These are phyloP conservation scores for Tephrocybe sp. DNA, from an alignment of 768 basidiomycete species.

Conservation along the genomic window DNA sequence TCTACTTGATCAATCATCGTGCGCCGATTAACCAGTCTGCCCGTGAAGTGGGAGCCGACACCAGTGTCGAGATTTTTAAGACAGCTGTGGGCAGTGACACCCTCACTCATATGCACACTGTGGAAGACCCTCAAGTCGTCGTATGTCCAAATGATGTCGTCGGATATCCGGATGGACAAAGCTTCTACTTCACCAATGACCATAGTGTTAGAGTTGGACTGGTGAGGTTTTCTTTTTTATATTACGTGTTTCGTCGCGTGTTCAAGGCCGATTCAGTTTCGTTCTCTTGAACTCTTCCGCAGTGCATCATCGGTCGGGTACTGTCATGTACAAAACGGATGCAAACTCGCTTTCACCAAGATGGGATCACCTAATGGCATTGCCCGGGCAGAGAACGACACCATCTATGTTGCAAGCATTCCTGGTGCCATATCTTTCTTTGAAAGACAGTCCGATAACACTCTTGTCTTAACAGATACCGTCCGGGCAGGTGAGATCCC, in stretches of 20 bases:
- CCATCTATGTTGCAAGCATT: conserved; percentile 56
- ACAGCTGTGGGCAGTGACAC: conserved; percentile 41
- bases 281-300: conserved; percentile 24
- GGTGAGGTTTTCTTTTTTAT: conserved; percentile 33
- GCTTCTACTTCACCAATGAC: conserved; percentile 73
- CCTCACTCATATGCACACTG: conserved; percentile 54
- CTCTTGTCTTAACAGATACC: conserved; percentile 50
- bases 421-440: conserved; percentile 48
- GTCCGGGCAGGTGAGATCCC: conserved; percentile 47
- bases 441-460: conserved; percentile 57
- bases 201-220: conserved; percentile 49
- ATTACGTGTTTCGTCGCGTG: not conserved
- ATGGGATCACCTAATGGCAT: conserved; percentile 64
- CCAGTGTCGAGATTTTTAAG: conserved; percentile 67
- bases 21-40: conserved; percentile 41
- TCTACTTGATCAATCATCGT: conserved; percentile 75
- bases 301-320: conserved; percentile 50
- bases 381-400: conserved; percentile 52
- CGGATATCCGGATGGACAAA: conserved; percentile 60
- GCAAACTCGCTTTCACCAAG: conserved; percentile 54
- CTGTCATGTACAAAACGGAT: conserved; percentile 59
- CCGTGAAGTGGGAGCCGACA: conserved; percentile 59
- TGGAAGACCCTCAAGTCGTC: conserved; percentile 48
- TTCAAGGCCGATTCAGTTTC: conserved; percentile 14
- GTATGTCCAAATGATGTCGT: conserved; percentile 70